Percentiles rank a stretch among this genome's conserved stretches.
Evolutionary conservation across 1,284 basidiomycete genomes (phyloP).

Genomic region (Leccinum solheimii): DNA sequence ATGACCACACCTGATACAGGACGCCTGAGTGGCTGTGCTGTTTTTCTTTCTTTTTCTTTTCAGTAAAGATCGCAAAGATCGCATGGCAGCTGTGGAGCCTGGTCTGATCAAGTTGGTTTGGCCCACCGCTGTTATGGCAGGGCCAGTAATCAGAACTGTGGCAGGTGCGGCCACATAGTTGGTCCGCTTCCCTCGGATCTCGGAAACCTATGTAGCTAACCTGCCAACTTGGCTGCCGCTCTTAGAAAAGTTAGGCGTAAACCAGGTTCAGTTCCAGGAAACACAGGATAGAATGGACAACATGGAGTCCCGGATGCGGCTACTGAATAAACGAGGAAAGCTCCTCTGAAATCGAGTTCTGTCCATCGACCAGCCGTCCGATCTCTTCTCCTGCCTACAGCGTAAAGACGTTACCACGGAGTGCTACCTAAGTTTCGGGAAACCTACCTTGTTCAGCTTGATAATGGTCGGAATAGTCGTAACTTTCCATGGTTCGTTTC

Average conservation of each 20-base stretch:
- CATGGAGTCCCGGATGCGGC: not conserved
- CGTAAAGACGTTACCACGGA: conserved; percentile 1
- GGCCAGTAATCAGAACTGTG: not conserved
- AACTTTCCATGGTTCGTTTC: conserved; percentile 67
- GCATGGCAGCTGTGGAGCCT: not conserved
- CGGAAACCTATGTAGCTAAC: not conserved
- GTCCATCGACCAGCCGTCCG: conserved; percentile 57
- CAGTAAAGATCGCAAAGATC: not conserved
- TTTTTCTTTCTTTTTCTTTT: not conserved
- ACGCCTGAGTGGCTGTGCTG: not conserved
- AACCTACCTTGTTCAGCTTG: conserved; percentile 61
- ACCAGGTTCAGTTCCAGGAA: not conserved
- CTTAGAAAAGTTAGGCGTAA: not conserved
- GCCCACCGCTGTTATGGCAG: not conserved
- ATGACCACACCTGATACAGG: not conserved
- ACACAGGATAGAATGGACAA: conserved; percentile 8
- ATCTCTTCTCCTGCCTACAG: conserved; percentile 50
- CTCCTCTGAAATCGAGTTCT: conserved; percentile 32
- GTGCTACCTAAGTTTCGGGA: not conserved
- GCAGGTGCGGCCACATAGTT: not conserved
- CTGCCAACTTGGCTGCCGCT: conserved; percentile 1
- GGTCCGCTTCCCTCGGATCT: not conserved
- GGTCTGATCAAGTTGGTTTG: not conserved
- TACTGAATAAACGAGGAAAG: conserved; percentile 27
- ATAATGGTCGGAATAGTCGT: conserved; percentile 73